Evolutionary conservation across 2,329 filamentous ascomycete species (phyloP), one percentile per base, ranked within the genome.

Genomic region (Sphaceloma murrayae): DNA sequence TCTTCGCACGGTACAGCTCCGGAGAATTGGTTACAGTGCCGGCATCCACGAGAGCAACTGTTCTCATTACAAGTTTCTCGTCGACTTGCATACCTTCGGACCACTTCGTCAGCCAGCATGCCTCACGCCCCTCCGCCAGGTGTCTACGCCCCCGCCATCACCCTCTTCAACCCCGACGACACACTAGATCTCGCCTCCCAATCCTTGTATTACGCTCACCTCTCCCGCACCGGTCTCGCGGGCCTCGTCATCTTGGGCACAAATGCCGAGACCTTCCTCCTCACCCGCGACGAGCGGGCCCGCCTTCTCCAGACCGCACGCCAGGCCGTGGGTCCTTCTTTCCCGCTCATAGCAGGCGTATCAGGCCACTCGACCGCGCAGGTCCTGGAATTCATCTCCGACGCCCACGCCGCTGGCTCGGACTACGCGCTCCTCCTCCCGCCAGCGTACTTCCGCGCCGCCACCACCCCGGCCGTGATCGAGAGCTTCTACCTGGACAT

Each of bases 211-310:
- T 69, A 63, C 55, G 49, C 50, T 4, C 68, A 69, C 51, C 61
- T 70, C 45, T 62, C 63, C 11, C 54, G 57, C 14, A 61, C 67
- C 24, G 61, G 61, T 4, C 61, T 70, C 3, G 60, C 62, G 3
- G 67, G 67, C 10, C 61, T 70, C 9, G 65, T 69, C 4, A 59
- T 69, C 17, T 61, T 68, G 11, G 67, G 67, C 17, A 67, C 66
- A 39, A 70, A 68, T 43, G 67, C 65, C 5, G 67, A 70, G 53
- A 64, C 67, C 11, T 64, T 68, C 40, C 57, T 68, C 19, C 63
- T 70, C 24, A 68, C 66, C 0, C 60, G 63, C 44, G 58, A 62
- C 29, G 67, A 70, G 48, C 43, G 43, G n/a, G 16, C 26, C 24
- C n/a, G 8, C 34, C 24, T 46, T 5, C 58, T 68, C 17, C 53